Evolutionary conservation across 768 basidiomycete species (phyloP), one percentile per base, ranked within the genome.

Genomic region (Boletus edulis): DNA sequence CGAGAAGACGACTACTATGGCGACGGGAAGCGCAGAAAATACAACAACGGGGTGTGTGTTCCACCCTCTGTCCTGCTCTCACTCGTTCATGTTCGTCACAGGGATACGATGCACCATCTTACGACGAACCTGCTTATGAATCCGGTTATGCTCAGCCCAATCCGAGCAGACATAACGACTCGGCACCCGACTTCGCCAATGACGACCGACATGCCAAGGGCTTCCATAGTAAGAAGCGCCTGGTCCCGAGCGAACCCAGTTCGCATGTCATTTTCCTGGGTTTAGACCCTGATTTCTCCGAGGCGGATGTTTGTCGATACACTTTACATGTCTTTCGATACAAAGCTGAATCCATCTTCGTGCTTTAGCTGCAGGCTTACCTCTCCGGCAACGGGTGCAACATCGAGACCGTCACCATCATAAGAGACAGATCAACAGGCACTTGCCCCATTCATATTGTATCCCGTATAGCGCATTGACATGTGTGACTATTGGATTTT

Each of bases 381-480:
- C 83, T 92, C 62, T 76, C 80, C 62, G 81, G 81, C 57, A 77
- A 86, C 66, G 85, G 85, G 50, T 91, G 85, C 77, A 82, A 76
- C 69, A 78, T 91, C 65, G 89, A 92, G 75, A 87, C 88, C 55
- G 89, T 91, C 66, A 98, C 94, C 65, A 95, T 98, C 64, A 95
- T 98, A 72, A 86, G 91, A 80, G 96, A 98, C 72, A 90, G 90
- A 85, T 81, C 85, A 82, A 88, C 96, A 83, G 94, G 94, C 87
- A 87, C 83, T 89, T 90, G 81, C 84, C 87, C 67, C 76, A 78
- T 88, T 88, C 83, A 80, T 85, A 84, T 86, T 81, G 74, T 75
- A 76, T 73, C 73, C 49, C 75, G 75, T 78, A 76, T 82, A 70
- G 77, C 78, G 76, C 84, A 87, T 90, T 92, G 76, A 90, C 87